Base-by-base conservation (phyloP, 2,329 filamentous ascomycete genomes). In the Thielaviopsis punctulata region DNA sequence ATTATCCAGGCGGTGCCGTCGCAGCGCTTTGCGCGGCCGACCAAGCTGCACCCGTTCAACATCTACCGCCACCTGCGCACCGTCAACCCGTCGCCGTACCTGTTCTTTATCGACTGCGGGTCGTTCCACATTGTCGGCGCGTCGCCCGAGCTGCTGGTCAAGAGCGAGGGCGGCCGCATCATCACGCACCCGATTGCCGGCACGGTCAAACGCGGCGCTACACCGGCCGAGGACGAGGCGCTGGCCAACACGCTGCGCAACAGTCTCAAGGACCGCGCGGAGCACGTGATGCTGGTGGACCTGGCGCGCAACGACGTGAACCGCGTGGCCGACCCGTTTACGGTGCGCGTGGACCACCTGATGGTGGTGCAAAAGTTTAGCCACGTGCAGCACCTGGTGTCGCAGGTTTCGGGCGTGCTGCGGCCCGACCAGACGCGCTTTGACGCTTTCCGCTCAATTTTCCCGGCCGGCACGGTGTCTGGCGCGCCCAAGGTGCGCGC, bases 1-100 rank as follows among this genome's bases (percentile, higher is more conserved):
- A 96, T 98, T 63, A 96, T 98, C 68, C 92, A 98, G 66, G 87
- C 88, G 1, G 92, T 98, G 15, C 92, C 92, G 1, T 95, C 88
- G 43, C 92, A 98, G 68, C 80, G 92, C 50, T 86, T 96, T 63
- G 82, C 89, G 7, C 79, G 90, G 24, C 89, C 89, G 13, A 98
- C 92, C 2, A 80, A 79, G 52, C 73, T 98, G 44, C 92, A 98
- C 66, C 90, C 92, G 0, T 98, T 96, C 75, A 98, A 96, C 71
- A 86, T 98, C 61, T 98, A 96, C 73, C 81, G 90, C 52, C 87
- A 95, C 64, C 76, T 98, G 36, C 86, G 92, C 57, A 95, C 87
- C n/a, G 86, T 96, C 62, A 98, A 98, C 64, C 92, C 92, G 0
- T 95, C 88, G 8, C 92, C 92, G 0, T 98, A 98, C 67, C 79